Percentiles rank a stretch among this genome's conserved stretches.
Conservation (phyloP, 2,329 filamentous ascomycete genomes). For the Berkeleyomyces basicola region DNA sequence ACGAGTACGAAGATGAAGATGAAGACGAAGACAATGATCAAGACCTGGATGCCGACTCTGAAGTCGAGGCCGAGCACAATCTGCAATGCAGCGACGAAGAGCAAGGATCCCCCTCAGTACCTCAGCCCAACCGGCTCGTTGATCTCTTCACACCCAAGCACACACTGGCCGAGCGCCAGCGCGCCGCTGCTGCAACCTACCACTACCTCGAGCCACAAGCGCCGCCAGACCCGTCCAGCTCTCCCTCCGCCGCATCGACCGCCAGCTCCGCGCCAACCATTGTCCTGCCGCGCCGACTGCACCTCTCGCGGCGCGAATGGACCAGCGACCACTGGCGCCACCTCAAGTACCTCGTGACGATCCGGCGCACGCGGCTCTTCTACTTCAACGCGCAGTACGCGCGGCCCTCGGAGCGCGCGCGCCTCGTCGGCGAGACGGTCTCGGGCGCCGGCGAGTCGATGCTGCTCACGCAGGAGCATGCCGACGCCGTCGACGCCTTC, state of each 20-base stretch:
- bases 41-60: background rate
- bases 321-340: slow-evolving; percentile 35
- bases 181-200: slow-evolving; percentile 6
- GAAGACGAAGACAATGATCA: background rate
- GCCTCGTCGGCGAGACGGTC: slow-evolving; percentile 33
- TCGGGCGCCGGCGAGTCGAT: slow-evolving; percentile 30
- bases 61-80: background rate
- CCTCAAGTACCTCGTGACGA: slow-evolving; percentile 34
- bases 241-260: slow-evolving; percentile 16
- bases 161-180: slow-evolving; percentile 1
- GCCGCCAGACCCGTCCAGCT: background rate
- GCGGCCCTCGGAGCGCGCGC: slow-evolving; percentile 16
- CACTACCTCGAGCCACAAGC: slow-evolving; percentile 7
- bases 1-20: slow-evolving; percentile 2
- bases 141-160: slow-evolving; percentile 8
- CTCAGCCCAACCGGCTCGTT: slow-evolving; percentile 1
- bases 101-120: background rate
- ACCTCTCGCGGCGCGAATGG: slow-evolving; percentile 30
- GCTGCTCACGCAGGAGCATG: slow-evolving; percentile 37
- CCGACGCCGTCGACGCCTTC: slow-evolving; percentile 41
- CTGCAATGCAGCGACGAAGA: background rate
- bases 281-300: slow-evolving; percentile 6
- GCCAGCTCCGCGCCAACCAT: slow-evolving; percentile 18
- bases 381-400: slow-evolving; percentile 19
- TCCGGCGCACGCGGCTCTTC: slow-evolving; percentile 28